A percentile compares a stretch with the other conserved stretches of the same genome.
Evolutionary conservation across 768 basidiomycete species (phyloP).

Genomic region (Amanita jacksonii): DNA sequence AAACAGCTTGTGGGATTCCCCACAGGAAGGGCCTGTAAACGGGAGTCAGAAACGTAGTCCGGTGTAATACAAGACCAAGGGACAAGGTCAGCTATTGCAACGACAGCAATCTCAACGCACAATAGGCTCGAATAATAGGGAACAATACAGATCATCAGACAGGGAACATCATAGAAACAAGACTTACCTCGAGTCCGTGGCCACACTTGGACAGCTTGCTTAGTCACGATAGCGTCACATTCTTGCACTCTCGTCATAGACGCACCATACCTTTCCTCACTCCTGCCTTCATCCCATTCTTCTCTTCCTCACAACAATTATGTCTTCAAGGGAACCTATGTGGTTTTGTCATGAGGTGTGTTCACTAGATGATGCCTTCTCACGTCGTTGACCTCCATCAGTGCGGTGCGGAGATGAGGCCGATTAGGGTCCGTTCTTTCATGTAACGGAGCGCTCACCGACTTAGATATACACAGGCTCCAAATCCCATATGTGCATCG

Average conservation of each 20-base stretch:
- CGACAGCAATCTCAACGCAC: constrained; percentile 30
- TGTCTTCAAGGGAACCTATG: constrained; percentile 65
- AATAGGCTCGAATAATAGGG: constrained; percentile 49
- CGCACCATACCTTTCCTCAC: background rate
- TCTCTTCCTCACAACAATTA: constrained; percentile 17
- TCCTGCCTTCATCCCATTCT: constrained; percentile 2
- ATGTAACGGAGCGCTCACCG: background rate
- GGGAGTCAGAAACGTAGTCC: too few species aligned
- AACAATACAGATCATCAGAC: constrained; percentile 42
- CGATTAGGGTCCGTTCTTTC: constrained; percentile 55
- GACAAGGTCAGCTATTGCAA: constrained; percentile 28
- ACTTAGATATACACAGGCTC: constrained; percentile 37
- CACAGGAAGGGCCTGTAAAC: too few species aligned
- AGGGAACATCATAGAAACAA: constrained; percentile 7
- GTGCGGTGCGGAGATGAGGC: constrained; percentile 87
- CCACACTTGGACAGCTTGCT: background rate
- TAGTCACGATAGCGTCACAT: constrained; percentile 2
- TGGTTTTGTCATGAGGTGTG: constrained; percentile 75
- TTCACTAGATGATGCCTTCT: constrained; percentile 6
- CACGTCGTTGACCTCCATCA: constrained; percentile 8
- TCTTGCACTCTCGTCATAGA: background rate
- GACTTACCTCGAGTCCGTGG: constrained; percentile 16
- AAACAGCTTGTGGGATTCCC: too few species aligned
- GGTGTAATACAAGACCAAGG: background rate
- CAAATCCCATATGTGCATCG: constrained; percentile 75